Evolutionary conservation across 78 protist genomes (phyloP).

Genomic region (Dictyostelium capitatum): DNA sequence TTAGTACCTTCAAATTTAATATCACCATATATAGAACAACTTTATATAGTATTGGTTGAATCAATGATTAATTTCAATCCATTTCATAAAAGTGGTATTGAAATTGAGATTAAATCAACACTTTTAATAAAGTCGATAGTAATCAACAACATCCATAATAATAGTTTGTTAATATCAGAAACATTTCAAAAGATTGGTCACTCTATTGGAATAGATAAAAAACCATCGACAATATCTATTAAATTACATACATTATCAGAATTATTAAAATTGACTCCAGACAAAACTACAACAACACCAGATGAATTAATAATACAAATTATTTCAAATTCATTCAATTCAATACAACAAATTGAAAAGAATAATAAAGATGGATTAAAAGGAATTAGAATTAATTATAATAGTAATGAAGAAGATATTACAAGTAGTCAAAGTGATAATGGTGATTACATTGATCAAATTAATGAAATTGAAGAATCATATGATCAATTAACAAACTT

Average conservation of each 20-base stretch:
- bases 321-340: background rate
- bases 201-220: background rate
- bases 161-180: background rate
- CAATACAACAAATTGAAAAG: constrained; percentile 8
- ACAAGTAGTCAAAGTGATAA: background rate
- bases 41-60: background rate
- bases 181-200: background rate
- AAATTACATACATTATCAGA: background rate
- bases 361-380: constrained; percentile 3
- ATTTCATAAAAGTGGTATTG: background rate
- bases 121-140: too few species aligned
- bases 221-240: background rate
- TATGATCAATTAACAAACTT: background rate
- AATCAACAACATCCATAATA: background rate
- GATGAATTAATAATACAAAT: background rate
- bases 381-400: background rate
- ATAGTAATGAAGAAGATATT: background rate
- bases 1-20: background rate
- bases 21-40: background rate
- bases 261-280: background rate
- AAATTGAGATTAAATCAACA: too few species aligned
- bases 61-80: background rate
- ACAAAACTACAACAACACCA: background rate
- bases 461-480: background rate
- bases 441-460: constrained; percentile 8